Conservation (phyloP, 805 yeast species). For the Teunomyces gatunensis region DNA sequence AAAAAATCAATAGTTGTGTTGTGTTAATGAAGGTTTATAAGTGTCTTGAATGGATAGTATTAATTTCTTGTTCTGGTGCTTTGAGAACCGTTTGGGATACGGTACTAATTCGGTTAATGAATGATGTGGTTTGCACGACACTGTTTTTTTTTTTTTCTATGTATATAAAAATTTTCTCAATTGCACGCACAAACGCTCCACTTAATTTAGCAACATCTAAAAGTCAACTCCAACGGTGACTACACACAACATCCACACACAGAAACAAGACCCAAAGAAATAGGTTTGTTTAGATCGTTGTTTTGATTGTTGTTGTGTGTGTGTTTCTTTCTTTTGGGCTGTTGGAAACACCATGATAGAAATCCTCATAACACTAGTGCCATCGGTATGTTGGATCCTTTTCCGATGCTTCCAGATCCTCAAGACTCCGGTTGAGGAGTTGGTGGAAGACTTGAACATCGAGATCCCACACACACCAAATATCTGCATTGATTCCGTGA, state of each 20-base stretch:
- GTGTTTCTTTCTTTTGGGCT: too few species aligned
- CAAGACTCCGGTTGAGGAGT: slow-evolving; percentile 45
- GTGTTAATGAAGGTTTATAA: too few species aligned
- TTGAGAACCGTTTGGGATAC: too few species aligned
- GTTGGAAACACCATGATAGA: slow-evolving; percentile 17
- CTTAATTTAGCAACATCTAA: background rate
- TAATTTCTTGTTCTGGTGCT: too few species aligned
- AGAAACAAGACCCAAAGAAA: too few species aligned
- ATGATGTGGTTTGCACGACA: too few species aligned
- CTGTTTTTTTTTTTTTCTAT: too few species aligned
- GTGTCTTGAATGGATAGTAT: too few species aligned
- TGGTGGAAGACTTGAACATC: slow-evolving; percentile 46
- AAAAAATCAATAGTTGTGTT: background rate
- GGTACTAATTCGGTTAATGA: too few species aligned
- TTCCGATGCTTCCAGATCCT: slow-evolving; percentile 37
- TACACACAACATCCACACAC: too few species aligned
- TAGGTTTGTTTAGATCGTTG: background rate
- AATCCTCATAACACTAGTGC: slow-evolving; percentile 25
- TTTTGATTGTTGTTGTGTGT: background rate
- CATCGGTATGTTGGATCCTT: slow-evolving; percentile 38
- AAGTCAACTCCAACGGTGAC: background rate
- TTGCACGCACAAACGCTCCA: background rate
- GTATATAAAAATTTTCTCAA: background rate
- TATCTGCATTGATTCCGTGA: slow-evolving; percentile 54
- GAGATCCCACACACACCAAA: slow-evolving; percentile 56